phyloP scores from a whole-genome alignment of 2,329 filamentous ascomycete species.

The Exophiala phaeomuriformis region DNA sequence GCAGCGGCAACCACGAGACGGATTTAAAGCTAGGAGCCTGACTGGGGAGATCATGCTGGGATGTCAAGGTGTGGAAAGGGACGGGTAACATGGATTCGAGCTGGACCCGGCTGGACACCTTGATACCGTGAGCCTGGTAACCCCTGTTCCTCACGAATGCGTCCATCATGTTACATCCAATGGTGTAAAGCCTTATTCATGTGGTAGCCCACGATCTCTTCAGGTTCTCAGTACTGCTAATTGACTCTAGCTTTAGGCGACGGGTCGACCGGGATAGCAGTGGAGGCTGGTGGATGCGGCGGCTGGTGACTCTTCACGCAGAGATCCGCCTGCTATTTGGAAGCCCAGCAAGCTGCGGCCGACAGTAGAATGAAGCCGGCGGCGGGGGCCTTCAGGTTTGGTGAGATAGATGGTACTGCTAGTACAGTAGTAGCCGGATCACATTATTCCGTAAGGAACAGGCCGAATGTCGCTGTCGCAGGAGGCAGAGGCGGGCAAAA shows the following conservation, averaged over 20 bases:
- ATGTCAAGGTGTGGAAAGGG: neutral
- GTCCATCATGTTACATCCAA: too few species aligned
- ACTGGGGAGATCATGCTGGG: neutral
- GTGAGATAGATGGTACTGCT: neutral
- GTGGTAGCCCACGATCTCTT: neutral
- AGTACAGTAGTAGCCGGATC: neutral
- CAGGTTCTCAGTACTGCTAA: neutral
- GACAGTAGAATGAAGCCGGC: neutral
- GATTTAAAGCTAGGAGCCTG: neutral
- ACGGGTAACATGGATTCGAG: neutral
- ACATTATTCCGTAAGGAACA: neutral
- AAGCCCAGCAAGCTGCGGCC: neutral
- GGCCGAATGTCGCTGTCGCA: neutral
- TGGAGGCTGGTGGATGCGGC: neutral
- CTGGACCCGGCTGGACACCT: neutral
- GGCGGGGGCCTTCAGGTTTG: neutral
- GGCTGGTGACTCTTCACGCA: neutral
- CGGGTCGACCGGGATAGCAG: neutral
- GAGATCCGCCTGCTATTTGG: neutral
- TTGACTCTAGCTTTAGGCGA: neutral
- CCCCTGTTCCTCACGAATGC: neutral
- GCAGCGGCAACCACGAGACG: neutral
- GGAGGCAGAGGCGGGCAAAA: neutral
- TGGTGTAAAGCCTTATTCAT: neutral
- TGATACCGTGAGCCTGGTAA: neutral